These are phyloP conservation scores for Apiospora phragmitis DNA, from an alignment of 2,329 filamentous ascomycete species.

Conservation along the genomic window DNA sequence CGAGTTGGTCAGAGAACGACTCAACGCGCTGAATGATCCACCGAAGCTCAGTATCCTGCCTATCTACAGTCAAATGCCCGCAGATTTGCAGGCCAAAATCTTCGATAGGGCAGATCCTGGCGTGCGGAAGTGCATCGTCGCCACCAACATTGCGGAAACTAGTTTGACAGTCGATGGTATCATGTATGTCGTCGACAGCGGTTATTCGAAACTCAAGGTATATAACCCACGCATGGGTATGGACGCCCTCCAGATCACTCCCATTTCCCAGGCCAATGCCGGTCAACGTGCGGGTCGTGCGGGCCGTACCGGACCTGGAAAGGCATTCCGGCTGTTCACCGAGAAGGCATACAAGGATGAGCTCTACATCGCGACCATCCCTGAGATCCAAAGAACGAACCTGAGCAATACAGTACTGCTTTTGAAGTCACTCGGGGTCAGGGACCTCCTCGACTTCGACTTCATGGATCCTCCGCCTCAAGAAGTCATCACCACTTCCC, in stretches of 20 bases:
- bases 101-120: slow-evolving; percentile 90
- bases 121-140: slow-evolving; percentile 95
- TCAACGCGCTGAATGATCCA: slow-evolving; percentile 88
- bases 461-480: slow-evolving; percentile 99
- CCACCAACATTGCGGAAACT: slow-evolving; percentile 97
- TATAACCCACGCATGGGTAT: slow-evolving; percentile 99
- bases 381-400: slow-evolving; percentile 96
- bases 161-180: slow-evolving; percentile 98
- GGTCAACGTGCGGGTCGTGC: slow-evolving; percentile 92
- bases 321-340: slow-evolving; percentile 91
- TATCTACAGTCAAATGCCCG: slow-evolving; percentile 99
- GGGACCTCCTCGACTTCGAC: slow-evolving; percentile 92
- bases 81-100: slow-evolving; percentile 95
- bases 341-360: slow-evolving; percentile 95
- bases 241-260: slow-evolving; percentile 97
- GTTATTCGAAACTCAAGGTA: slow-evolving; percentile 96
- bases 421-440: slow-evolving; percentile 91
- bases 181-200: slow-evolving; percentile 97
- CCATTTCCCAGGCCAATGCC: slow-evolving; percentile 94
- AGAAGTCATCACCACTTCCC: slow-evolving; percentile 94
- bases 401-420: slow-evolving; percentile 92
- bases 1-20: slow-evolving; percentile 83
- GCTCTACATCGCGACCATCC: slow-evolving; percentile 94
- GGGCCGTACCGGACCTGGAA: slow-evolving; percentile 91
- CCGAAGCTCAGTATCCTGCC: slow-evolving; percentile 93